phyloP scores from a whole-genome alignment of 2,329 filamentous ascomycete species.

The Aspergillus sp. region DNA sequence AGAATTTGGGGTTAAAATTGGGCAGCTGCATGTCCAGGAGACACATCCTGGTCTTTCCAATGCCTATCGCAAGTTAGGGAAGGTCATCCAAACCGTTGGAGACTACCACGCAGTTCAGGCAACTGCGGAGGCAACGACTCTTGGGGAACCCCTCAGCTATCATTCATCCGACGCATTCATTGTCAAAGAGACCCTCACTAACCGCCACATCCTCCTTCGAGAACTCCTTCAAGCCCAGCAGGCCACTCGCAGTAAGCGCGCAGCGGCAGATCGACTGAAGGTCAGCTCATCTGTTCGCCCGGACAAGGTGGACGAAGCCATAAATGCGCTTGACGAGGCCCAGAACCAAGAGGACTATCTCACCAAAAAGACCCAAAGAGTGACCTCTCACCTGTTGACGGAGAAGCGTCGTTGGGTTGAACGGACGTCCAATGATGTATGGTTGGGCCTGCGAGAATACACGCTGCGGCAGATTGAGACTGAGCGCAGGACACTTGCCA shows the following conservation, averaged over 20 bases:
- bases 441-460: constrained; percentile 83
- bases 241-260: constrained; percentile 74
- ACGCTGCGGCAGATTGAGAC: constrained; percentile 93
- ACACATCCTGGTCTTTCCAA: constrained; percentile 82
- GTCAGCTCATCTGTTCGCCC: constrained; percentile 80
- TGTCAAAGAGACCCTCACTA: constrained; percentile 96
- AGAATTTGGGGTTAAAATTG: constrained; percentile 88
- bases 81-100: constrained; percentile 86
- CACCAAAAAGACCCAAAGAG: constrained; percentile 79
- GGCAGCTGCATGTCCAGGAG: constrained; percentile 84
- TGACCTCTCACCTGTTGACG: constrained; percentile 82
- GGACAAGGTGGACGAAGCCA: constrained; percentile 98
- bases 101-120: constrained; percentile 96
- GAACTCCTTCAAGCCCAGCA: constrained; percentile 92
- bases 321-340: constrained; percentile 84
- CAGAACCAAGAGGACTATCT: constrained; percentile 78
- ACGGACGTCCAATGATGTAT: constrained; percentile 79
- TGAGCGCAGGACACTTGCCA: constrained; percentile 85
- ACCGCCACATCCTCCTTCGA: constrained; percentile 92
- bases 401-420: constrained; percentile 91
- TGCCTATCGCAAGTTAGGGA: constrained; percentile 92
- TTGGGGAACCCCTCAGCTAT: constrained; percentile 91
- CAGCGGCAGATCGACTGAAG: constrained; percentile 85
- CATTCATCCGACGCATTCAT: constrained; percentile 96
- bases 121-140: constrained; percentile 90